phyloP scores from a whole-genome alignment of 2,329 filamentous ascomycete species.

The Apiospora saccharicola region DNA sequence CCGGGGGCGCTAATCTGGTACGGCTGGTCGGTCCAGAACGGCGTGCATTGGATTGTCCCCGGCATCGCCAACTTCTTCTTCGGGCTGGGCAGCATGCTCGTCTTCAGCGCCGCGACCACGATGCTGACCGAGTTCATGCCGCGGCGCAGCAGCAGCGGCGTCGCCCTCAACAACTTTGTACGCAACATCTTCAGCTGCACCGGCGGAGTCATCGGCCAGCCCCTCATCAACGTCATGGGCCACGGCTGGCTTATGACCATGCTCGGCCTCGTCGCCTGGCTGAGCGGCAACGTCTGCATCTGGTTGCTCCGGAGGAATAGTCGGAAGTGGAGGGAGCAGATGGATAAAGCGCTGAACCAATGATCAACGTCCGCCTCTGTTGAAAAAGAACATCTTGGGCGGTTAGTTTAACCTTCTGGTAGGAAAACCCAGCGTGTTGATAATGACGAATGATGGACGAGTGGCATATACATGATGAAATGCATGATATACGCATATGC shows the following conservation, averaged over 20 bases:
- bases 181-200: constrained; percentile 80
- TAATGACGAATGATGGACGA: too few species aligned
- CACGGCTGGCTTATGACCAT: constrained; percentile 79
- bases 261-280: constrained; percentile 59
- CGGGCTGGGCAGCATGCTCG: constrained; percentile 79
- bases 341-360: constrained; percentile 53
- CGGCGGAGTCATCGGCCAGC: constrained; percentile 73
- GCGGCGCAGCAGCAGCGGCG: constrained; percentile 71
- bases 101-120: constrained; percentile 77
- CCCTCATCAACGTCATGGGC: constrained; percentile 74
- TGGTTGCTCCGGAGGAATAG: constrained; percentile 68
- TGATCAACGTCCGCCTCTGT: not conserved
- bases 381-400: too few species aligned
- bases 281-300: constrained; percentile 64
- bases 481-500: too few species aligned
- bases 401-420: too few species aligned
- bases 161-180: constrained; percentile 83
- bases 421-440: too few species aligned
- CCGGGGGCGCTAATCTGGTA: constrained; percentile 77
- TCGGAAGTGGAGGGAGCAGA: constrained; percentile 67
- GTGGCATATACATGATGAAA: too few species aligned
- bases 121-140: constrained; percentile 90
- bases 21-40: constrained; percentile 75
- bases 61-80: constrained; percentile 76
- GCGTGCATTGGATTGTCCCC: constrained; percentile 69